Conservation (phyloP, 768 basidiomycete genomes). For the Collybia sordida region DNA sequence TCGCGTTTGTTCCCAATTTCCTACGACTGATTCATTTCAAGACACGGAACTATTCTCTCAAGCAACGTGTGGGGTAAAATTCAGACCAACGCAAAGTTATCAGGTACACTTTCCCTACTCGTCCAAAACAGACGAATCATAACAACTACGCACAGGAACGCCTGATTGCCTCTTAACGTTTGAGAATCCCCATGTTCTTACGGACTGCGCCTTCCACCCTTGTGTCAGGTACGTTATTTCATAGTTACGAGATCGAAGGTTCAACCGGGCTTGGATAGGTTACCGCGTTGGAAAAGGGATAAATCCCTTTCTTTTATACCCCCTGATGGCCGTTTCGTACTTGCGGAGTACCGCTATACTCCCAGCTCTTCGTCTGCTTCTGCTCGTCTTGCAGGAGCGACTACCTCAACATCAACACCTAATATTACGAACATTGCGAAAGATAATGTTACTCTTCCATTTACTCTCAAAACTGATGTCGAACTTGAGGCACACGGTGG, state of each 20-base stretch:
- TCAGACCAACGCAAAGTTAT: slow-evolving; percentile 74
- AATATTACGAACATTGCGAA: slow-evolving; percentile 22
- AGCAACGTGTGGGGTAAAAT: slow-evolving; percentile 76
- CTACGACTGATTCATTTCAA: slow-evolving; percentile 25
- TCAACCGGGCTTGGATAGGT: slow-evolving; percentile 35
- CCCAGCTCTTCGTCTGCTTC: slow-evolving; percentile 35
- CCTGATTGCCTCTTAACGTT: slow-evolving; percentile 86
- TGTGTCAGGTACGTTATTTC: slow-evolving; percentile 72
- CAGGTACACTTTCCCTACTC: slow-evolving; percentile 45
- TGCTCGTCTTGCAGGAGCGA: slow-evolving; percentile 17
- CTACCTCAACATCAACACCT: slow-evolving; percentile 21
- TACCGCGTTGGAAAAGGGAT: slow-evolving; percentile 78
- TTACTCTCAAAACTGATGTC: slow-evolving; percentile 48
- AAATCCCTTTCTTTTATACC: slow-evolving; percentile 87
- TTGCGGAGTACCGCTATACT: slow-evolving; percentile 80
- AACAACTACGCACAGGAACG: slow-evolving; percentile 51
- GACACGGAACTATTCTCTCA: slow-evolving; percentile 65
- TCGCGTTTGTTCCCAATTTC: background rate
- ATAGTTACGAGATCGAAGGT: background rate
- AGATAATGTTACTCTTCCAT: slow-evolving; percentile 51
- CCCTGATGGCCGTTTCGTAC: slow-evolving; percentile 85
- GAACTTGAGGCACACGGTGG: slow-evolving; percentile 45
- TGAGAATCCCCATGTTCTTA: slow-evolving; percentile 68
- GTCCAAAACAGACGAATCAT: background rate
- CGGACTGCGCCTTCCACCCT: slow-evolving; percentile 87